Evolutionary conservation across 495 filamentous ascomycete species (phyloP), one percentile per base, ranked within the genome.

Genomic region (Hypomontagnella submonticulosa): DNA sequence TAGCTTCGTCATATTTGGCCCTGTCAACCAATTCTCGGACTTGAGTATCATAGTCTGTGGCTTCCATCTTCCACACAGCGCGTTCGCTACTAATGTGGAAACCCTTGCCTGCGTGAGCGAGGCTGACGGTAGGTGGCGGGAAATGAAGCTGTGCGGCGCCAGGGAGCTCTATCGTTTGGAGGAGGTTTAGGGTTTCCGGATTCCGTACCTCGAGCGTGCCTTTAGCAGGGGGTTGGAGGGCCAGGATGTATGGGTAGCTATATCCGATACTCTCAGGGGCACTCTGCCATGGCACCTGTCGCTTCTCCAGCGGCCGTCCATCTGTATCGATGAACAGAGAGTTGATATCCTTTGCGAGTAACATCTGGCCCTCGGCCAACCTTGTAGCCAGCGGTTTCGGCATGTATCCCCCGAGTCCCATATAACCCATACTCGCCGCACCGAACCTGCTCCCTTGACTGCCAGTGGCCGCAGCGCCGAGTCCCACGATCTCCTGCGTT

Each of bases 331-430:
- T 90, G 67, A 98, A 99, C 40, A 96, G 80, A 0, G 93, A 96
- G 71, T 97, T 97, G 70, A 97, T 92, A 69, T 99, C 95, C 74
- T 97, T 97, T 8, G 95, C 91, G 11, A 99, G 80, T 68, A 99
- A 75, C 66, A 97, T 84, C 70, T 97, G 86, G 0, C 91, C 92
- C 54, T 94, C 91, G 4, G 84, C 84, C 6, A 99, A 80, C 56
- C 87, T 88, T 4, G 93, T 90, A 15, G 91, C 91, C 62, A 99
- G 80, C 5, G 95, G 96, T 67, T 93, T 93, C 10, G 95, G 95
- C 23, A 92, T 90, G 80, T 89, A 93, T 7, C 92, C 88, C 8
- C 92, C 92, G 69, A 99, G 88, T 2, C 93, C 93, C 81, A 98
- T 95, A 71, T 97, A 98, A 36, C 93, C 90, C 91, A 97, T 97